Conservation (phyloP, 2,329 filamentous ascomycete species). For the Penicillium polonicum region DNA sequence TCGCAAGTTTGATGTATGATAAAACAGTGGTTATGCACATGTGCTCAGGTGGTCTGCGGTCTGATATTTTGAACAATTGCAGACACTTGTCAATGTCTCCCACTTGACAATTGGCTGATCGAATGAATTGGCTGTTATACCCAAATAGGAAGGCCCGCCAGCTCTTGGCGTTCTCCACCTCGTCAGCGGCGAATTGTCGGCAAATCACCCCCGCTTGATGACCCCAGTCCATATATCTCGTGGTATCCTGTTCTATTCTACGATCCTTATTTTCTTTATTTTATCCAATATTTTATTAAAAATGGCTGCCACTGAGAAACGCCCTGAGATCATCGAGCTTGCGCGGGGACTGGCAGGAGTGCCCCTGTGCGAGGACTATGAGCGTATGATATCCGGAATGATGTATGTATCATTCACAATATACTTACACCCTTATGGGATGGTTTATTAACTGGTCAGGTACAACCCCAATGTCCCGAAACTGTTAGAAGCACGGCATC, state of each 20-base stretch:
- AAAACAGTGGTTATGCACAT: too few species aligned
- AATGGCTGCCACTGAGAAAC: conserved; percentile 30
- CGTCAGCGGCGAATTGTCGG: conserved; percentile 3
- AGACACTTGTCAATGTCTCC: background rate
- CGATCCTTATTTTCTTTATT: background rate
- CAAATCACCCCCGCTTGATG: background rate
- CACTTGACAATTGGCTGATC: background rate
- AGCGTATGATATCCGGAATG: conserved; percentile 39
- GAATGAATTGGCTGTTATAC: background rate
- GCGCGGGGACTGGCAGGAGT: conserved; percentile 27
- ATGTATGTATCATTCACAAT: conserved; percentile 22
- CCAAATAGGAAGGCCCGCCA: conserved; percentile 4
- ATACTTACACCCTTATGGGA: background rate
- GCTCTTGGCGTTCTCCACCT: background rate
- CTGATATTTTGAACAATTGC: background rate
- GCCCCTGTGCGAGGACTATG: conserved; percentile 37
- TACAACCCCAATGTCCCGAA: conserved; percentile 31
- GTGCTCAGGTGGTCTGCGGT: background rate
- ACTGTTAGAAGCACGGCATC: conserved; percentile 31
- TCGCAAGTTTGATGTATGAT: background rate
- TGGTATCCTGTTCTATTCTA: background rate
- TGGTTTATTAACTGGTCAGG: conserved; percentile 13
- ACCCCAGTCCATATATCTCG: background rate
- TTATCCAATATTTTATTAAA: background rate
- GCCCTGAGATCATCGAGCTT: conserved; percentile 32